phyloP scores from a whole-genome alignment of 2,329 filamentous ascomycete species.

The Cucurbitaria berberidis region DNA sequence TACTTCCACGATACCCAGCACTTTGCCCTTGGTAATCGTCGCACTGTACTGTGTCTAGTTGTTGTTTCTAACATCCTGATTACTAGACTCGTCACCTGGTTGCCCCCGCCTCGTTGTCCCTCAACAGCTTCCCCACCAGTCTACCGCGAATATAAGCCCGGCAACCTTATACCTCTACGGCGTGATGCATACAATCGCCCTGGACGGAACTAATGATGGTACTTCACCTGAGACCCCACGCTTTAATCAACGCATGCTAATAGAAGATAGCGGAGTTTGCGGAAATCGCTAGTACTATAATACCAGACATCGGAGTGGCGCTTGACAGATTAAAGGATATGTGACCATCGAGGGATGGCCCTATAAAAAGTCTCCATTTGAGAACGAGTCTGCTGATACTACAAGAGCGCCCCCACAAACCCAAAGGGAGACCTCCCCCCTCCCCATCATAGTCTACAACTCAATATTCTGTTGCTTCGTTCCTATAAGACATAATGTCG shows the following conservation, averaged over 20 bases:
- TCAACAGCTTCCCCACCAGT: neutral
- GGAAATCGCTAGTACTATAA: neutral
- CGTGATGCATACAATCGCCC: neutral
- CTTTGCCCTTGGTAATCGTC: neutral
- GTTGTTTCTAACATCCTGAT: neutral
- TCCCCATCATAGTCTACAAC: no score
- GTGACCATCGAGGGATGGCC: no score
- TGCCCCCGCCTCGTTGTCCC: neutral
- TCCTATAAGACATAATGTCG: no score
- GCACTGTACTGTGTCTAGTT: neutral
- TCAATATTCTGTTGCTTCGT: no score
- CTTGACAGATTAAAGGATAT: neutral
- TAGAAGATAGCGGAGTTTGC: neutral
- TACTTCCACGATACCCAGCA: neutral
- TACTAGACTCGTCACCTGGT: neutral
- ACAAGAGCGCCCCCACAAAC: no score
- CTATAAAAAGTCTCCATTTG: no score
- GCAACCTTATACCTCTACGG: neutral
- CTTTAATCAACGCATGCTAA: no score
- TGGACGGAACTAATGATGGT: neutral
- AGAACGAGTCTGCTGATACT: no score
- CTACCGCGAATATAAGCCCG: neutral
- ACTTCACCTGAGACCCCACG: no score
- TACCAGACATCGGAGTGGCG: neutral
- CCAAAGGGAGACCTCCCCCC: no score